Percentiles rank a stretch among this genome's conserved stretches.
Evolutionary conservation across 495 filamentous ascomycete genomes (phyloP).

Genomic region (Penicillium dipodomyicola): DNA sequence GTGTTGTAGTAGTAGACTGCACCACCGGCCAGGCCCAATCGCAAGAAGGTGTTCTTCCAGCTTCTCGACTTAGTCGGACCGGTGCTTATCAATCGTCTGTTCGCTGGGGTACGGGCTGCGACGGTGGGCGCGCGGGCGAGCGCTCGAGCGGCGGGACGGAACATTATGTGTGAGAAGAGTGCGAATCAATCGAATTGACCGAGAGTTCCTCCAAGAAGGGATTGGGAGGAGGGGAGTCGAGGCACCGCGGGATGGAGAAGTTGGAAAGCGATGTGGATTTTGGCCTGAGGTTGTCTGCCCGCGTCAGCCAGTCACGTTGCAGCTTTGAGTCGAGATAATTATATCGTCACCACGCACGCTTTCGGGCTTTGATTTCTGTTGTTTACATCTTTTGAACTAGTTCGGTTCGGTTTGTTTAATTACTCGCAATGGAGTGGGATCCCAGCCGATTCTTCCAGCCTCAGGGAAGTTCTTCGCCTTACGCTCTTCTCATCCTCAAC

Average conservation of each 20-base stretch:
- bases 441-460: slow-evolving; percentile 50
- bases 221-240: slow-evolving; percentile 13
- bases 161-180: slow-evolving; percentile 48
- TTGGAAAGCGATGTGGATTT: slow-evolving; percentile 29
- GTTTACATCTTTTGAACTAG: neutral
- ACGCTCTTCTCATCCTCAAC: slow-evolving; percentile 67
- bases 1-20: slow-evolving; percentile 94
- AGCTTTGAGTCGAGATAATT: slow-evolving; percentile 15
- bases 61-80: slow-evolving; percentile 65
- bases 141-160: slow-evolving; percentile 57
- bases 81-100: slow-evolving; percentile 69
- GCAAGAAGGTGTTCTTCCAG: slow-evolving; percentile 73
- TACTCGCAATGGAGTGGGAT: slow-evolving; percentile 47
- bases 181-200: slow-evolving; percentile 16
- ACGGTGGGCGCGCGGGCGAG: slow-evolving; percentile 50
- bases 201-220: slow-evolving; percentile 15
- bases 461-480: slow-evolving; percentile 36
- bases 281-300: slow-evolving; percentile 26
- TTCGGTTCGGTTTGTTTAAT: neutral
- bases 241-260: slow-evolving; percentile 21
- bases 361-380: neutral
- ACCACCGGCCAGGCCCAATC: slow-evolving; percentile 73
- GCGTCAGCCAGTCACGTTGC: slow-evolving; percentile 31
- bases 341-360: slow-evolving; percentile 10
- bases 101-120: slow-evolving; percentile 37